These are phyloP conservation scores for Eremochloa ophiuroides DNA, from an alignment of 176 grass and related monocot genomes.

Conservation along the genomic window DNA sequence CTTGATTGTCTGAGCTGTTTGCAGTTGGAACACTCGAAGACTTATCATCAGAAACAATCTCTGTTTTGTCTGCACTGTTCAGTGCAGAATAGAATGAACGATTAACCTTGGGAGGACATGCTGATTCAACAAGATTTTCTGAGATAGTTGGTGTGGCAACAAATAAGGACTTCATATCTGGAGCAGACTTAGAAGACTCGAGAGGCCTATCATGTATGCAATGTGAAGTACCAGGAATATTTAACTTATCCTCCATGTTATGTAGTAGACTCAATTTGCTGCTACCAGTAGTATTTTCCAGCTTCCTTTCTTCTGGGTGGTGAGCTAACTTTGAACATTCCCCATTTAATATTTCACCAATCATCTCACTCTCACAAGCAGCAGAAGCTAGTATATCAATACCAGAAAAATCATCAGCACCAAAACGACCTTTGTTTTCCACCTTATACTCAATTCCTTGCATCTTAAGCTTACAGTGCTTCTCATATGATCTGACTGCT, in stretches of 20 bases:
- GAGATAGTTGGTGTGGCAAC: not conserved
- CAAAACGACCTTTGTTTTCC: conserved; percentile 20
- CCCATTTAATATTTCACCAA: conserved; percentile 25
- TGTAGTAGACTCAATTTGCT: conserved; percentile 24
- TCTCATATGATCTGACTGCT: conserved; percentile 35
- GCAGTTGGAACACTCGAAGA: conserved; percentile 20
- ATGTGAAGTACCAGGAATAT: conserved; percentile 25
- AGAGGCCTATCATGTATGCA: not conserved
- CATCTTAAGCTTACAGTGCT: conserved; percentile 35
- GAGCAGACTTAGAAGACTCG: conserved; percentile 31
- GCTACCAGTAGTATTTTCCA: not conserved
- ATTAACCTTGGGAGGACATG: not conserved
- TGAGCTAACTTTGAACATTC: conserved; percentile 27
- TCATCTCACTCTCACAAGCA: conserved; percentile 69
- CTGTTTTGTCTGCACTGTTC: conserved; percentile 14
- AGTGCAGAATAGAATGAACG: not conserved
- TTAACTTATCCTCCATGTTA: conserved; percentile 24
- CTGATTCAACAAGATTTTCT: conserved; percentile 10
- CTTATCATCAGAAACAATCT: conserved; percentile 34
- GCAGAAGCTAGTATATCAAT: conserved; percentile 94
- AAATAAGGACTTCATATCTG: conserved; percentile 28
- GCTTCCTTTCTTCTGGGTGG: conserved; percentile 39
- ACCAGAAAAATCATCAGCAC: conserved; percentile 80
- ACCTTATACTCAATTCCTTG: conserved; percentile 15
- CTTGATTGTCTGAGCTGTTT: conserved; percentile 16